Evolutionary conservation across 2,329 filamentous ascomycete genomes (phyloP), one percentile per base, ranked within the genome.

Genomic region (Knufia fluminis): DNA sequence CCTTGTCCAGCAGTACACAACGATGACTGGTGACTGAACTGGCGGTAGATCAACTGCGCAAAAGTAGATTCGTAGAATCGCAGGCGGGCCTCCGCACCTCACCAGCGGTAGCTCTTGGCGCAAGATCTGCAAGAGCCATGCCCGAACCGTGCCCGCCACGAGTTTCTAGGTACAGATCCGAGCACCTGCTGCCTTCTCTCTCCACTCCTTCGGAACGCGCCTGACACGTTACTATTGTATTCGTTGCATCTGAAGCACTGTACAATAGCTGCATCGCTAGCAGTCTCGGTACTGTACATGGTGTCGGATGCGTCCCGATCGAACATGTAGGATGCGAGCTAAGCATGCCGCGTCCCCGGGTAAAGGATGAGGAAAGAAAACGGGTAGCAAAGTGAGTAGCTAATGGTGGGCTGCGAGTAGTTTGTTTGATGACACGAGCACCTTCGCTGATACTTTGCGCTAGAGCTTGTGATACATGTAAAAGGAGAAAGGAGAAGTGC

Each of bases 401-500:
- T 17, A 17, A 17, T 12, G 17, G 38, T 17, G 17, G 17, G 38
- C 38, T 12, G 12, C n/a, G n/a, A n/a, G n/a, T n/a, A n/a, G n/a
- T n/a, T n/a, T n/a, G n/a, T n/a, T n/a, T n/a, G n/a, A n/a, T n/a
- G n/a, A n/a, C n/a, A n/a, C n/a, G n/a, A n/a, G n/a, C n/a, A n/a
- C n/a, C n/a, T n/a, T n/a, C 6, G 33, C 33, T 36, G 33, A 36
- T 6, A 36, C 6, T 8, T 4, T 19, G n/a, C 10, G 7, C 19
- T 40, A 53, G 56, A 26, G 57, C 57, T 8, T 59, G 57, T 38
- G 56, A 58, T 49, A 59, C 52, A 3, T 59, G 57, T 53, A 59
- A 59, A 54, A 58, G 67, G 20, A 64, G 71, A 46, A 74, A 73
- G 54, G 73, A 76, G 52, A 75, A 75, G 59, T 77, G 74, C 57